Evolutionary conservation across 2,329 filamentous ascomycete genomes (phyloP).

Genomic region (Hypoxylon sp.): DNA sequence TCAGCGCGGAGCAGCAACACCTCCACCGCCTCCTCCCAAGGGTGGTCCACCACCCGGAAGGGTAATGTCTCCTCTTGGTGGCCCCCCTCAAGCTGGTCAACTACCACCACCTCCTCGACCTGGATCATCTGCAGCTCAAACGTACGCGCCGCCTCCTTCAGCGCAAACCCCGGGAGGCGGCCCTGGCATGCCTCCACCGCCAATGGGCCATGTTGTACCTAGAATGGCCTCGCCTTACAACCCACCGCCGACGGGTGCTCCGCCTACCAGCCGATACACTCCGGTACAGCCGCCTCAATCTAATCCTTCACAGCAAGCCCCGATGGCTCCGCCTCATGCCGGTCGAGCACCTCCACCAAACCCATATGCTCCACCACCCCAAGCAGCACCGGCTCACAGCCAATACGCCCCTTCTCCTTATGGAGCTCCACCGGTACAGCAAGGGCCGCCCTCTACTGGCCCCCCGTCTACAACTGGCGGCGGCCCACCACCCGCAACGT

Average conservation of each 20-base stretch:
- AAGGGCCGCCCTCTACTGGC: conserved; percentile 57
- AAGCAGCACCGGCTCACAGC: conserved; percentile 62
- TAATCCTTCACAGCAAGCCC: conserved; percentile 58
- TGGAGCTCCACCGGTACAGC: conserved; percentile 58
- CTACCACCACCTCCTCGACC: conserved; percentile 63
- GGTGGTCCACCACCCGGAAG: conserved; percentile 75
- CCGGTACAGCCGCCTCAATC: conserved; percentile 73
- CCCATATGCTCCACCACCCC: conserved; percentile 65
- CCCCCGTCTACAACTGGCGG: conserved; percentile 60
- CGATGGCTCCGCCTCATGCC: conserved; percentile 53
- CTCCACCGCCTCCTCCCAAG: conserved; percentile 88
- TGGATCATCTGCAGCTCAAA: conserved; percentile 71
- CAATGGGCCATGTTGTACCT: conserved; percentile 68
- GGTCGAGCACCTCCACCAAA: conserved; percentile 64
- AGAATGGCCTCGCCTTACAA: conserved; percentile 90
- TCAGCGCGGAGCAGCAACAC: conserved; percentile 75
- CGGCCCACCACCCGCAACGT: conserved; percentile 54
- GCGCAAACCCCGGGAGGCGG: conserved; percentile 54
- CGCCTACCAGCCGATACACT: conserved; percentile 83
- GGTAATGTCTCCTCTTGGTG: conserved; percentile 78
- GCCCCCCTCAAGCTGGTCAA: conserved; percentile 66
- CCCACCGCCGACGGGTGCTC: conserved; percentile 77
- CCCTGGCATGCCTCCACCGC: conserved; percentile 55
- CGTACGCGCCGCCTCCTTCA: conserved; percentile 74
- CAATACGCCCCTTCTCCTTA: conserved; percentile 75